Percentiles rank a stretch among this genome's conserved stretches.
Evolutionary conservation across 1,139 yeast genomes (phyloP).

Genomic region (Candida sp.): DNA sequence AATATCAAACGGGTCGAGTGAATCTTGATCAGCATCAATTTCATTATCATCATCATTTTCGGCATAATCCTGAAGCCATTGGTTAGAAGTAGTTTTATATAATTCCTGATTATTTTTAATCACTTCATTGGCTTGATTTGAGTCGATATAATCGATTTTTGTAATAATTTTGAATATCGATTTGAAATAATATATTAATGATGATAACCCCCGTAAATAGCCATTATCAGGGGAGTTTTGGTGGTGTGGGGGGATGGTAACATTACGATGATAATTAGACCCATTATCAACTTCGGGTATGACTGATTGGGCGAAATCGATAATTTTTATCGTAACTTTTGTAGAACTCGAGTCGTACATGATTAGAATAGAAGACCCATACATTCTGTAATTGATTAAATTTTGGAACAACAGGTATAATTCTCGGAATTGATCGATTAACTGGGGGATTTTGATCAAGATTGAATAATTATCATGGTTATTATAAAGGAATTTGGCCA

Average conservation of each 20-base stretch:
- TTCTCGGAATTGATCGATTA: slow-evolving; percentile 58
- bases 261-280: slow-evolving; percentile 18
- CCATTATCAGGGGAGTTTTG: slow-evolving; percentile 72
- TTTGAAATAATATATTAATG: slow-evolving; percentile 62
- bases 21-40: slow-evolving; percentile 5
- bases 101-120: slow-evolving; percentile 23
- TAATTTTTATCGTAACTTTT: slow-evolving; percentile 61
- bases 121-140: slow-evolving; percentile 14
- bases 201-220: slow-evolving; percentile 73
- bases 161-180: slow-evolving; percentile 42
- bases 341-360: slow-evolving; percentile 71
- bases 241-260: slow-evolving; percentile 60
- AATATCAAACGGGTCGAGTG: slow-evolving; percentile 22
- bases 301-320: slow-evolving; percentile 95
- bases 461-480: slow-evolving; percentile 61
- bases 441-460: slow-evolving; percentile 62
- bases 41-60: slow-evolving; percentile 25
- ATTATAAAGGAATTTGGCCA: slow-evolving; percentile 77
- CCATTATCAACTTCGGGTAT: slow-evolving; percentile 52
- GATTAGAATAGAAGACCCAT: slow-evolving; percentile 84
- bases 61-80: slow-evolving; percentile 50
- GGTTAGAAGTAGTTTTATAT: slow-evolving; percentile 21
- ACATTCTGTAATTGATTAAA: slow-evolving; percentile 80
- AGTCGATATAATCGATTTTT: slow-evolving; percentile 10
- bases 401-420: slow-evolving; percentile 51